phyloP scores from a whole-genome alignment of 2,329 filamentous ascomycete genomes.

The Immersiporthe knoxdaviesiana region DNA sequence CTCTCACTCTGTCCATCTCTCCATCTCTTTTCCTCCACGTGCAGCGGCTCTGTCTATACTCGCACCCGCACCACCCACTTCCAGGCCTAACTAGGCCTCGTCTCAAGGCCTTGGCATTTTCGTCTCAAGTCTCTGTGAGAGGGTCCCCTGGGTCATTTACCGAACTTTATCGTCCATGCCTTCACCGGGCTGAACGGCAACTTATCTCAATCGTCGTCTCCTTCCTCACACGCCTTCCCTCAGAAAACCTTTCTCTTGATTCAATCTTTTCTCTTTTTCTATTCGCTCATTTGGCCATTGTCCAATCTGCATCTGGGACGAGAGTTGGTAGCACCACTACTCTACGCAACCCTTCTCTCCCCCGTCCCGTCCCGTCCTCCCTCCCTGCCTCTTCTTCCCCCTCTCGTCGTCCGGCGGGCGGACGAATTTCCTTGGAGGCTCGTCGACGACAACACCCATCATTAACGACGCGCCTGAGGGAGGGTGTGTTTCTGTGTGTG shows the following conservation, averaged over 20 bases:
- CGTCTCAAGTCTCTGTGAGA: constrained; percentile 1
- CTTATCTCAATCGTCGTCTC: not conserved
- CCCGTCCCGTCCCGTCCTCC: not conserved
- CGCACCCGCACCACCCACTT: not conserved
- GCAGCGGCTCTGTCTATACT: not conserved
- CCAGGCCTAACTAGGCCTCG: not conserved
- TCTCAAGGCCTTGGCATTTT: not conserved
- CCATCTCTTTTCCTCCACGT: not conserved
- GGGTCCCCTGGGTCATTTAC: not conserved
- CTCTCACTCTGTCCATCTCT: not conserved
- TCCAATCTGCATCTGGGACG: not conserved
- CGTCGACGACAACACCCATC: not conserved
- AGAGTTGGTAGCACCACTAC: not conserved
- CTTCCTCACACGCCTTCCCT: not conserved
- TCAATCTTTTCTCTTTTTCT: not conserved
- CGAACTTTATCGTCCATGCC: not conserved
- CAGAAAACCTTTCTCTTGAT: not conserved
- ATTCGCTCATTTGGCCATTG: not conserved
- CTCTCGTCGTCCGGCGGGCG: not conserved
- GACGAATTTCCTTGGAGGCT: not conserved
- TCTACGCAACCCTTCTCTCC: not conserved
- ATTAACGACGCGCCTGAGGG: not conserved
- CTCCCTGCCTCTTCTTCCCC: not conserved
- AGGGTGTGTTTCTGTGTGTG: not conserved
- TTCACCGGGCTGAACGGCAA: not conserved